Percentiles rank a stretch among this genome's conserved stretches.
These are phyloP conservation scores for Ganoderma lingzhi DNA, from an alignment of 1,284 basidiomycete species.

Conservation along the genomic window DNA sequence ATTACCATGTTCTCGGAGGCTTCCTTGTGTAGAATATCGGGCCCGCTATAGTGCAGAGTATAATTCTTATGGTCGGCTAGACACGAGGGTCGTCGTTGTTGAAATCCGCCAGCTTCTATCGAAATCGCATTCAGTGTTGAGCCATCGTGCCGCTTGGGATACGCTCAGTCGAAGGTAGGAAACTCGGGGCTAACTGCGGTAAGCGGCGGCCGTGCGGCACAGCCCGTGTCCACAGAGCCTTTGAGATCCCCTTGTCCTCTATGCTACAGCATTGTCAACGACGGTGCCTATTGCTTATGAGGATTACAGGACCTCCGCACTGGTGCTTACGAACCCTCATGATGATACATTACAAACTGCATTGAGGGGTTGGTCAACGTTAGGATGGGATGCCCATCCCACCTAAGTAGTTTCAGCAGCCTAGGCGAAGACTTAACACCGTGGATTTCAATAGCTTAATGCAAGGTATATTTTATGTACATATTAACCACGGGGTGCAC, in stretches of 20 bases:
- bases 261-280: background rate
- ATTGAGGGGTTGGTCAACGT: background rate
- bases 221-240: background rate
- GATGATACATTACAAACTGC: background rate
- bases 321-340: background rate
- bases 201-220: background rate
- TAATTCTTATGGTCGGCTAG: background rate
- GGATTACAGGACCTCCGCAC: background rate
- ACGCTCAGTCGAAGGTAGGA: background rate
- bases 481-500: background rate
- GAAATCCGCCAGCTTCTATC: background rate
- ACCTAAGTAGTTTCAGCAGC: background rate
- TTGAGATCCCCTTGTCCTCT: background rate
- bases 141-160: background rate
- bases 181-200: background rate
- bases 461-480: background rate
- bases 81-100: background rate
- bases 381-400: background rate
- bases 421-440: background rate
- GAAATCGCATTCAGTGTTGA: background rate
- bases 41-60: background rate
- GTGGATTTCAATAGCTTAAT: background rate
- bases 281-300: background rate
- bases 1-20: background rate
- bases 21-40: slow-evolving; percentile 1